Evolutionary conservation across 257 asterid species (phyloP).

Genomic region (Solanum tarijense): DNA sequence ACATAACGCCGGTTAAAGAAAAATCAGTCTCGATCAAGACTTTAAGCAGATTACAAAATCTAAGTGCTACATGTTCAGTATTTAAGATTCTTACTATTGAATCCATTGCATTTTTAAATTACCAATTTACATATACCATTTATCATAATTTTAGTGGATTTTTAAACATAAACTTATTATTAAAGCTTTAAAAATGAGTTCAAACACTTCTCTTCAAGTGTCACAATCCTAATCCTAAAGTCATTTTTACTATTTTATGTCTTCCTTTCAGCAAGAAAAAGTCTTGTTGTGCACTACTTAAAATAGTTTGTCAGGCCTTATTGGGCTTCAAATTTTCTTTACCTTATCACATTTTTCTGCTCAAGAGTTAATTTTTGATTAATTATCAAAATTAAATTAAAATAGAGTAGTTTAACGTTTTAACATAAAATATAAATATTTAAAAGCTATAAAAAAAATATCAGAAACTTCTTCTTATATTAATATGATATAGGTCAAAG

Average conservation of each 20-base stretch:
- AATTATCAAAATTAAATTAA: no score
- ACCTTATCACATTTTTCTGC: not conserved
- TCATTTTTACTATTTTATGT: not conserved
- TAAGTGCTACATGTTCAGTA: not conserved
- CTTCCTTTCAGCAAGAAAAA: no score
- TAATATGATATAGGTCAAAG: not conserved
- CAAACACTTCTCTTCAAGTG: not conserved
- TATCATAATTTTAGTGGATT: not conserved
- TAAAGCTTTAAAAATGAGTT: not conserved
- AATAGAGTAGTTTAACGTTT: not conserved
- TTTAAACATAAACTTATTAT: not conserved
- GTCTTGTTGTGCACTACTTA: not conserved
- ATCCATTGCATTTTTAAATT: not conserved
- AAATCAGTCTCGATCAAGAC: not conserved
- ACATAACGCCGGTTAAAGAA: no score
- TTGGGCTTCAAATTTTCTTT: not conserved
- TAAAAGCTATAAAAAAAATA: no score
- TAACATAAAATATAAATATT: no score
- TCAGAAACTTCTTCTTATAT: no score
- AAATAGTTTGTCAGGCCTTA: not conserved
- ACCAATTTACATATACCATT: not conserved
- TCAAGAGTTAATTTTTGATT: not conserved
- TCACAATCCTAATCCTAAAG: not conserved
- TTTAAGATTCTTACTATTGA: not conserved
- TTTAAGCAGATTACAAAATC: not conserved